Evolutionary conservation across 345 rosid genomes (phyloP), one percentile per base, ranked within the genome.

Genomic region (Anacardium occidentale): DNA sequence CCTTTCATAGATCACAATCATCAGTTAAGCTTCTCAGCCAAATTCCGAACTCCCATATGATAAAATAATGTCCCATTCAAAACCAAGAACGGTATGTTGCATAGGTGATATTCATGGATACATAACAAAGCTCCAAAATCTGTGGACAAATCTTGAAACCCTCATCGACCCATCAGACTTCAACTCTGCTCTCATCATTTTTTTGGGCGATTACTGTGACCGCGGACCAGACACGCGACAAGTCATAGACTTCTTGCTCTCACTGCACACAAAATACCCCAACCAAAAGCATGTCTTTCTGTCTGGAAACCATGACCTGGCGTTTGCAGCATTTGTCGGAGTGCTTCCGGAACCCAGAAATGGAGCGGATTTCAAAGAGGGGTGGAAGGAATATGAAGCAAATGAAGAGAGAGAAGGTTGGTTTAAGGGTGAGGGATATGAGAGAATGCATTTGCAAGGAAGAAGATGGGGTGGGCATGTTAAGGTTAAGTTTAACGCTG

Each of bases 181-280:
- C 85, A 65, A 54, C 66, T 60, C 93, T 50, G 89, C 98, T 68
- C 82, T 83, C 55, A 73, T 91, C 68, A 88, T 93, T 69, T 93
- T 93, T 82, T 81, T 93, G 57, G 98, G 98, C 32, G 98, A 93
- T 70, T 91, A 91, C 80, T 93, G 98, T 69, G 98, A 93, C 68
- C 90, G 97, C 6, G 98, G 97, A 62, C 91, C 93, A 13, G 78
- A 85, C 29, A 87, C 93, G 18, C 85, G 72, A 45, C 68, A 75
- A 71, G 97, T 89, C 74, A 72, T 93, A 8, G 89, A 93, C 64
- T 89, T 90, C 77, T 78, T 90, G 56, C 63, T 84, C 74, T 78
- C 83, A 11, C 62, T 92, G 3, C 90, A 87, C 34, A 64, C 78
- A 17, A 74, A 54, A 24, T 83, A 85, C 70, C 94, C 94, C 2